A percentile compares a stretch with the other conserved stretches of the same genome.
Evolutionary conservation across 2,329 filamentous ascomycete genomes (phyloP).

Genomic region (Bimuria novae-zelandiae): DNA sequence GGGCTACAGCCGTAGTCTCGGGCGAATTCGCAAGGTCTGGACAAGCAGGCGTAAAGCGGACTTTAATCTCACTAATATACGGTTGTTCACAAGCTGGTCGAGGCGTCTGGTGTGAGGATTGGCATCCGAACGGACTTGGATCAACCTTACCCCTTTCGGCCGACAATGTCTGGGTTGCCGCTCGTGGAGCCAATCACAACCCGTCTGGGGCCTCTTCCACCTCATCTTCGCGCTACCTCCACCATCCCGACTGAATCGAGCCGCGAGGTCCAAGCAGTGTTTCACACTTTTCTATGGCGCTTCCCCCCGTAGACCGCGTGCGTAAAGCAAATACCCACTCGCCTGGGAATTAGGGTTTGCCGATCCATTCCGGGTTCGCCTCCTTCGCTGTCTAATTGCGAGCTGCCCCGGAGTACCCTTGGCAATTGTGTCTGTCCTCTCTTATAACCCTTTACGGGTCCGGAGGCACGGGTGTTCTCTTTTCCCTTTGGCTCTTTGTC

Average conservation of each 20-base stretch:
- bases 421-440: constrained; percentile 5
- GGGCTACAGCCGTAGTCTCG: background rate
- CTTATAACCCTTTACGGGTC: constrained; percentile 1
- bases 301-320: background rate
- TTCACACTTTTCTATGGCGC: constrained; percentile 7
- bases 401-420: constrained; percentile 4
- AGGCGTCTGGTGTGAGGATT: constrained; percentile 6
- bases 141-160: background rate
- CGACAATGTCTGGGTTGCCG: background rate
- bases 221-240: too few relatives aligned
- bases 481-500: constrained; percentile 1
- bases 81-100: background rate
- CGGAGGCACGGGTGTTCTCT: constrained; percentile 1
- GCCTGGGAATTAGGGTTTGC: constrained; percentile 3
- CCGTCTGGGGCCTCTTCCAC: background rate
- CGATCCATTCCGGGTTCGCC: constrained; percentile 4
- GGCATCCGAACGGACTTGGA: constrained; percentile 6
- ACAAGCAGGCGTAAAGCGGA: constrained; percentile 6
- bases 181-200: background rate
- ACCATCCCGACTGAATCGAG: background rate
- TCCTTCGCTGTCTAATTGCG: background rate
- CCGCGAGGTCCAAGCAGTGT: background rate
- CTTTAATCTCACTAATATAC: background rate
- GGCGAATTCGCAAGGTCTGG: constrained; percentile 2
- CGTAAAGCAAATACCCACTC: background rate